A percentile compares a stretch with the other conserved stretches of the same genome.
phyloP scores from a whole-genome alignment of 2,329 filamentous ascomycete genomes.

The Tolypocladium inflatum region DNA sequence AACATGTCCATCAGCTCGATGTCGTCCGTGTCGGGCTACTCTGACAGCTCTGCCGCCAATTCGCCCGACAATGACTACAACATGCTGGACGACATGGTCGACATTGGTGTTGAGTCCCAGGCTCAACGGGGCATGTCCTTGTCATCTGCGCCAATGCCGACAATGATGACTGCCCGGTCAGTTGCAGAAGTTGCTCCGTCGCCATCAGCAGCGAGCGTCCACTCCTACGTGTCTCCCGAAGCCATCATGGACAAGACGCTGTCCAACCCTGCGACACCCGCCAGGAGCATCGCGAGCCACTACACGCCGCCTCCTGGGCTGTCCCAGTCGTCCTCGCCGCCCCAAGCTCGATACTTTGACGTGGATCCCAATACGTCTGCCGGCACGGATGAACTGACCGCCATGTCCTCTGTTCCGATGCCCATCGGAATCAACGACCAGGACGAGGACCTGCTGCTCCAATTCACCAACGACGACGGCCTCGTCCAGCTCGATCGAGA shows the following conservation, averaged over 20 bases:
- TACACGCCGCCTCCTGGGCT: slow-evolving; percentile 51
- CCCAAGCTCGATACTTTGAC: slow-evolving; percentile 37
- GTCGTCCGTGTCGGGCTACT: slow-evolving; percentile 46
- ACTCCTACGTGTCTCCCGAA: slow-evolving; percentile 38
- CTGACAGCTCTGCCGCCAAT: slow-evolving; percentile 44
- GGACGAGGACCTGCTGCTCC: slow-evolving; percentile 34
- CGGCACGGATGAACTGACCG: slow-evolving; percentile 19
- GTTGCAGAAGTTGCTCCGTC: slow-evolving; percentile 26
- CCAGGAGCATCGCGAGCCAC: slow-evolving; percentile 40
- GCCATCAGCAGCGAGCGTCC: slow-evolving; percentile 26
- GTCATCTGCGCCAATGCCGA: slow-evolving; percentile 36
- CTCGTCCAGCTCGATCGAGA: slow-evolving; percentile 35
- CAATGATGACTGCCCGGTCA: slow-evolving; percentile 18
- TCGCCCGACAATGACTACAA: slow-evolving; percentile 41
- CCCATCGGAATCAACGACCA: slow-evolving; percentile 24
- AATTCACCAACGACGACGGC: slow-evolving; percentile 32
- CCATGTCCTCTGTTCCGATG: slow-evolving; percentile 17
- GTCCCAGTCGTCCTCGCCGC: slow-evolving; percentile 51
- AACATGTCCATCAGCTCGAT: slow-evolving; percentile 36
- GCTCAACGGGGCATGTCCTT: slow-evolving; percentile 21
- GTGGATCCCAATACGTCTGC: slow-evolving; percentile 28
- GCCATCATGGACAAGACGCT: slow-evolving; percentile 28
- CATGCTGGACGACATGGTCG: slow-evolving; percentile 39
- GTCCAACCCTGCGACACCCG: slow-evolving; percentile 34
- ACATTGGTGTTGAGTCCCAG: slow-evolving; percentile 21